Base-by-base conservation (phyloP, 2,329 filamentous ascomycete species). In the Aspergillus sergii region DNA sequence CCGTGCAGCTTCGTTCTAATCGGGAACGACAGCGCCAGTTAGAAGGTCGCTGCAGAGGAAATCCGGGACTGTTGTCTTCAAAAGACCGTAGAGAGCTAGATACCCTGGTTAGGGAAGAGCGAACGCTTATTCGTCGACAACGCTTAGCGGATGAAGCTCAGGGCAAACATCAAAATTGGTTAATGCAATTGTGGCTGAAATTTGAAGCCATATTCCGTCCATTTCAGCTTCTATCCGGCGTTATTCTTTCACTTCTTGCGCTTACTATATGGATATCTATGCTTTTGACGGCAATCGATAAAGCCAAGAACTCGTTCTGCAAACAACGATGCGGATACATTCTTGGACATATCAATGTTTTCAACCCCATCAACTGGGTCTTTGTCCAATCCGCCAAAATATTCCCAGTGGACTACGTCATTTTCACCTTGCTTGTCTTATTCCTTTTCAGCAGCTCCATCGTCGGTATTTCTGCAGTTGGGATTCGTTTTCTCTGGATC, bases 401-500 rank as follows among this genome's bases (percentile, higher is more conserved):
- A 1, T 98, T 97, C 81, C 95, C 95, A 0, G 84, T 96, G 66
- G 95, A 99, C 81, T 98, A 98, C 76, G 81, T 95, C 36, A 84
- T 99, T 58, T 96, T 97, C 84, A 88, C 92, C 0, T 81, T 97
- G 1, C 81, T 99, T 10, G 88, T 96, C 0, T 81, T 98, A 1
- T 87, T 97, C 70, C 89, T 99, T 76, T 98, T 99, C 81, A 89
- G 87, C 79, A 91, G 92, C 72, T 94, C 93, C 11, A 89, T 99
- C 58, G 87, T 93, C 1, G 95, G 95, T 19, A 88, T 98, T 59
- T 91, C 93, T 4, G 87, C 88, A 1, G 87, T 97, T 62, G 95
- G 95, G 53, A 97, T 99, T 72, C 91, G 95, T 68, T 97, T 99
- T 84, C 86, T 99, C 58, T 99, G 95, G 95, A 85, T 99, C 70